These are phyloP conservation scores for Agaricus bisporus DNA, from an alignment of 768 basidiomycete genomes.

Conservation along the genomic window DNA sequence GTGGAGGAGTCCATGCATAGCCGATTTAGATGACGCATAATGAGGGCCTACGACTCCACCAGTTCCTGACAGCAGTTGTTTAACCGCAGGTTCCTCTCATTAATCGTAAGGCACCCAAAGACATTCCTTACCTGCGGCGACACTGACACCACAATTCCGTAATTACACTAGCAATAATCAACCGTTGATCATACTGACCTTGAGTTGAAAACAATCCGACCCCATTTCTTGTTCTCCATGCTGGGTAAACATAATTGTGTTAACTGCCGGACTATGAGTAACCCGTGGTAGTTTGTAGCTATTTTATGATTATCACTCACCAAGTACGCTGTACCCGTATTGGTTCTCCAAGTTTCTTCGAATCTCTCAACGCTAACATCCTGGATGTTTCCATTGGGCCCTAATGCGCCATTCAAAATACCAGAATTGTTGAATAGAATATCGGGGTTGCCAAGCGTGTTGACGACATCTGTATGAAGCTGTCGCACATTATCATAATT, in stretches of 20 bases:
- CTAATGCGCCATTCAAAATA: slow-evolving; percentile 32
- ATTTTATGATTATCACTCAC: slow-evolving; percentile 21
- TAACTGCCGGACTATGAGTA: slow-evolving; percentile 24
- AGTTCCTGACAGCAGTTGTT: slow-evolving; percentile 22
- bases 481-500: slow-evolving; percentile 38
- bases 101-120: not conserved
- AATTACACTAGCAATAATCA: not conserved
- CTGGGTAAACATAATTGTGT: slow-evolving; percentile 45
- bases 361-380: slow-evolving; percentile 37
- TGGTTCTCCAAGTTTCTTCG: slow-evolving; percentile 41
- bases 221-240: slow-evolving; percentile 44
- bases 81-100: not conserved
- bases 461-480: slow-evolving; percentile 37
- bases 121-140: slow-evolving; percentile 32
- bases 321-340: slow-evolving; percentile 40
- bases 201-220: slow-evolving; percentile 46
- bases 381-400: slow-evolving; percentile 39
- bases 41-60: slow-evolving; percentile 53
- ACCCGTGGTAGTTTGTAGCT: not conserved
- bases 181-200: slow-evolving; percentile 23
- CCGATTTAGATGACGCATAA: slow-evolving; percentile 51
- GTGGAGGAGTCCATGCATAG: slow-evolving; percentile 47
- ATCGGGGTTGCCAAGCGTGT: slow-evolving; percentile 39
- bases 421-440: slow-evolving; percentile 50
- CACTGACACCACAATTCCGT: slow-evolving; percentile 20